phyloP scores from a whole-genome alignment of 169 alveolate genomes.

The Perkinsus marinus region DNA sequence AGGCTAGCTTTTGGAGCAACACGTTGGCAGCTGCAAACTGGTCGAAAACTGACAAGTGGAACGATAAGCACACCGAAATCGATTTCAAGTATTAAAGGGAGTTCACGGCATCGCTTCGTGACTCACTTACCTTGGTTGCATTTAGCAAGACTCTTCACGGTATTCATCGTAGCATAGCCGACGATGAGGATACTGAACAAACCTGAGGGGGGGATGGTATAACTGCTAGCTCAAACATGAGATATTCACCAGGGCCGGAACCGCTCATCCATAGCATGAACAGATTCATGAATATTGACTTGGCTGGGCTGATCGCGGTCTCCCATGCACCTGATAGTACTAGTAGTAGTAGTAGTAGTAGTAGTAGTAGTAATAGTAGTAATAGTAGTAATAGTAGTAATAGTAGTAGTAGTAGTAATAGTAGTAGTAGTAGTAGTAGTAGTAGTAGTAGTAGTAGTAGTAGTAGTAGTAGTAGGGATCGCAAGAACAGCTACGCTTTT shows the following conservation, averaged over 20 bases:
- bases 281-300: not conserved
- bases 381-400: no score
- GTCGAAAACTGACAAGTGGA: not conserved
- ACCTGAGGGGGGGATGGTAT: not conserved
- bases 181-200: not conserved
- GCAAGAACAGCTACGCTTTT: not conserved
- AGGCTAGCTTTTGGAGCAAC: not conserved
- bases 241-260: not conserved
- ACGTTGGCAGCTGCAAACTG: not conserved
- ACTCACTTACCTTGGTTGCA: not conserved
- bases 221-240: no score
- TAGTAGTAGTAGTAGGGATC: no score
- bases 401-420: no score
- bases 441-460: no score
- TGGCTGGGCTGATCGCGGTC: not conserved
- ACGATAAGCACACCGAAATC: no score
- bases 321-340: not conserved
- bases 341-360: no score
- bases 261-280: not conserved
- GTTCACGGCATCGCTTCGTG: not conserved
- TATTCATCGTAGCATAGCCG: not conserved
- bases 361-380: no score
- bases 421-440: no score
- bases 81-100: no score
- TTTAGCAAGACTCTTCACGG: not conserved